Evolutionary conservation across 2,329 filamentous ascomycete species (phyloP), one percentile per base, ranked within the genome.

Genomic region (Paecilomyces sp.): DNA sequence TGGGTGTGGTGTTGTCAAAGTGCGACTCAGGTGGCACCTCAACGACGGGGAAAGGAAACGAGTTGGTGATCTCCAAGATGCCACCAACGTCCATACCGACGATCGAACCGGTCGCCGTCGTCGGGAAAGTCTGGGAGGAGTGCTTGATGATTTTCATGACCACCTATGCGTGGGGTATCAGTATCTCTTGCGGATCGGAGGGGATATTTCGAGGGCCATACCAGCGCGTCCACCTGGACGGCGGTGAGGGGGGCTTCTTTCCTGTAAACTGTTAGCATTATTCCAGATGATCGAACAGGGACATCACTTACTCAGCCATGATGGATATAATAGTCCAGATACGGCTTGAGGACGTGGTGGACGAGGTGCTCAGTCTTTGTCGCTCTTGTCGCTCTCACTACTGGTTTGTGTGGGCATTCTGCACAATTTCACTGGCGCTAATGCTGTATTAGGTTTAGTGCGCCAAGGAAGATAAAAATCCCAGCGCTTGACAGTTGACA

Each of bases 121-220:
- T 93, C 55, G 93, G 93, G 80, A 96, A 97, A 58, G 85, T 84
- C 70, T 90, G 85, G 60, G 91, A 89, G 80, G 90, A 91, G 82
- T 97, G 92, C 80, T 95, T 97, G 78, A 95, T 92, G 75, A 97
- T 92, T 83, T 97, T 96, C 89, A 97, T 93, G 68, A 96, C 90
- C 71, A 95, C 90, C 90, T 94, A 67, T 60, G 68, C 28, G 56
- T 54, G 55, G 61, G 55, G 56, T 57, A 56, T 57, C 61, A 73
- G 57, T 56, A 75, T 47, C 70, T 63, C 68, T 68, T 56, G 54
- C 55, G 55, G 57, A 71, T 61, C 73, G 56, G 65, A 61, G 64
- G 62, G 63, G 62, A 68, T 70, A 67, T 70, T 74, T 70, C 73
- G 66, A 66, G 61, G 68, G 65, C 62, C 87, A 75, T 84, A 96